Conservation (phyloP, 768 basidiomycete species). For the Hypholoma fasciculare region DNA sequence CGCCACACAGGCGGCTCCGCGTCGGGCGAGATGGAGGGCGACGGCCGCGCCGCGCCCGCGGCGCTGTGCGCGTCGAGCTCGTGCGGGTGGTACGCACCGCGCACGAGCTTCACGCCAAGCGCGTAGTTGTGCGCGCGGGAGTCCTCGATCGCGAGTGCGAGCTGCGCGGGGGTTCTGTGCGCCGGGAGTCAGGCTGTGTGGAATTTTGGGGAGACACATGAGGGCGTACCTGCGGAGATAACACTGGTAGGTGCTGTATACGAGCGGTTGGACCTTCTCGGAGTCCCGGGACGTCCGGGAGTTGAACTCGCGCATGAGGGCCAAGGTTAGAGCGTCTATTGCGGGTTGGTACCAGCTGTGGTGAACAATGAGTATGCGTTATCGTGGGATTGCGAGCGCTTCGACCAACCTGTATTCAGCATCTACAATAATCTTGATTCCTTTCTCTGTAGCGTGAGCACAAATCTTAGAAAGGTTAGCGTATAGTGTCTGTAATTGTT, state of each 20-base stretch:
- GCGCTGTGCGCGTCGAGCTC: constrained; percentile 57
- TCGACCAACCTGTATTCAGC: constrained; percentile 73
- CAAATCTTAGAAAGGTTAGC: constrained; percentile 67
- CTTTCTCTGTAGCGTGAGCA: constrained; percentile 53
- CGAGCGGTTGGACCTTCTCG: constrained; percentile 55
- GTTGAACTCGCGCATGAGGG: constrained; percentile 81
- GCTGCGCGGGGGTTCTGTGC: constrained; percentile 64
- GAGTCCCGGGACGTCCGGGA: constrained; percentile 21
- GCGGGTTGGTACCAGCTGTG: constrained; percentile 75
- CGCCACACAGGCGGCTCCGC: constrained; percentile 65
- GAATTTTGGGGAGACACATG: not conserved
- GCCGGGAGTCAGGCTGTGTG: not conserved
- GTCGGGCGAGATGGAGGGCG: constrained; percentile 58
- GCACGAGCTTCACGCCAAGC: constrained; percentile 89
- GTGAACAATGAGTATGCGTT: not conserved
- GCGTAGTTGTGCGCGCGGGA: constrained; percentile 68
- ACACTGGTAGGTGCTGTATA: constrained; percentile 89
- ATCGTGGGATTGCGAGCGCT: not conserved
- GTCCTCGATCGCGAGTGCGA: constrained; percentile 62
- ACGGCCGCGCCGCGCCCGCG: constrained; percentile 12
- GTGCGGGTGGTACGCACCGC: constrained; percentile 87
- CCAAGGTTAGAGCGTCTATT: constrained; percentile 75
- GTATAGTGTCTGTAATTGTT: constrained; percentile 59
- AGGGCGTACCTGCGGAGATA: constrained; percentile 71
- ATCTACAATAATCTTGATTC: constrained; percentile 76